phyloP scores from a whole-genome alignment of 768 basidiomycete genomes.

The Suillus americanus region DNA sequence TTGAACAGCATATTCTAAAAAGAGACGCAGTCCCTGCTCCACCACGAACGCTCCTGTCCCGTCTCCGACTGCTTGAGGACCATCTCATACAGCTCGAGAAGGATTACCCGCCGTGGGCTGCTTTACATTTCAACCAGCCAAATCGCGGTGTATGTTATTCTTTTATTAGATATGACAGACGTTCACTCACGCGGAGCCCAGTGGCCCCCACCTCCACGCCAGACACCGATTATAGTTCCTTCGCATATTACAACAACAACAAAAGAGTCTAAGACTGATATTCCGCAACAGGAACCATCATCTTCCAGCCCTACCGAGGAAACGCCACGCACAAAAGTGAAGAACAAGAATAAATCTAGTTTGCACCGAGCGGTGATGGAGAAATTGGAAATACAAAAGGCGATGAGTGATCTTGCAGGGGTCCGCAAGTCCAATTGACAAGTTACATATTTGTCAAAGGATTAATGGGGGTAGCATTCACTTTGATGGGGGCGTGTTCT shows the following conservation, averaged over 20 bases:
- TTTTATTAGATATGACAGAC: neutral
- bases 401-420: conserved; percentile 51
- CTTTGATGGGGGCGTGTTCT: neutral
- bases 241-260: conserved; percentile 48
- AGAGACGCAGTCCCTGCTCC: conserved; percentile 60
- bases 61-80: conserved; percentile 72
- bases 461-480: neutral
- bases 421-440: conserved; percentile 20
- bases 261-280: conserved; percentile 13
- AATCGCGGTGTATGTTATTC: conserved; percentile 63
- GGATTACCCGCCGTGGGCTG: conserved; percentile 86
- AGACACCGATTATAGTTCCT: conserved; percentile 78
- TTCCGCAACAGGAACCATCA: conserved; percentile 15
- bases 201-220: conserved; percentile 85
- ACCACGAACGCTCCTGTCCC: conserved; percentile 61
- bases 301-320: conserved; percentile 14
- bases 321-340: conserved; percentile 22
- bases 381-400: conserved; percentile 70
- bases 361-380: conserved; percentile 76
- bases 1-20: conserved; percentile 6
- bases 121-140: conserved; percentile 86
- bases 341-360: conserved; percentile 53
- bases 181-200: conserved; percentile 25
- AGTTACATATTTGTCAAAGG: neutral
- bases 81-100: conserved; percentile 76